Base-by-base conservation (phyloP, 2,329 filamentous ascomycete species). In the Corniculantispora saksenae region DNA sequence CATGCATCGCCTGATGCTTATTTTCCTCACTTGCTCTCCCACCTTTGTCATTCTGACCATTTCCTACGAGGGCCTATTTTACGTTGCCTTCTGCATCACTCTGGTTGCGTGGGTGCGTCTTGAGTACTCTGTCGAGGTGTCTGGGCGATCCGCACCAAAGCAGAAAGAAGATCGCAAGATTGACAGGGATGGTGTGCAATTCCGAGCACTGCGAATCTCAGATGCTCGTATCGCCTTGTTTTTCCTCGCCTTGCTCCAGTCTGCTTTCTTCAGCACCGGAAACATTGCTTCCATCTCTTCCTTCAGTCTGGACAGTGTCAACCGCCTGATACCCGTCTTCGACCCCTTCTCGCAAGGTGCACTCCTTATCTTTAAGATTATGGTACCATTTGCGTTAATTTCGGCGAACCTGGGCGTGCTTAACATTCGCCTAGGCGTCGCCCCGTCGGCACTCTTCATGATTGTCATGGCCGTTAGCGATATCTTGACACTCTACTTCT, bases 1-100 rank as follows among this genome's bases (percentile, higher is more conserved):
- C 76, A 86, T 98, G 70, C 94, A 98, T 76, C 89, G 94, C 27
- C 82, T 99, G 4, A 85, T 94, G 69, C 87, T 97, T 70, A 89
- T 97, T 62, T 99, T 98, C 80, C 83, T 99, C 57, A 91, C 94
- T 6, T 98, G 96, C 75, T 91, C 94, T 0, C 95, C 95, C 0
- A 91, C 91, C 1, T 99, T 98, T 78, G 91, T 99, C 74, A 94
- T 99, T 72, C 86, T 99, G 59, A 97, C 94, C 9, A 97, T 98
- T 71, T 97, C 94, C 0, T 99, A 97, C 79, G 95, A 99, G 77
- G 94, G 94, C 0, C 84, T 99, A 2, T 99, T 99, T 77, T 99
- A 98, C 78, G 87, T 97, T 66, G 88, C 90, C 13, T 99, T 97
- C 78, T 93, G 89, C 73, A 81, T 91, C 62, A 91, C 90, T 25